Conservation (phyloP, 176 grass and related monocot species). For the Musa acuminata region DNA sequence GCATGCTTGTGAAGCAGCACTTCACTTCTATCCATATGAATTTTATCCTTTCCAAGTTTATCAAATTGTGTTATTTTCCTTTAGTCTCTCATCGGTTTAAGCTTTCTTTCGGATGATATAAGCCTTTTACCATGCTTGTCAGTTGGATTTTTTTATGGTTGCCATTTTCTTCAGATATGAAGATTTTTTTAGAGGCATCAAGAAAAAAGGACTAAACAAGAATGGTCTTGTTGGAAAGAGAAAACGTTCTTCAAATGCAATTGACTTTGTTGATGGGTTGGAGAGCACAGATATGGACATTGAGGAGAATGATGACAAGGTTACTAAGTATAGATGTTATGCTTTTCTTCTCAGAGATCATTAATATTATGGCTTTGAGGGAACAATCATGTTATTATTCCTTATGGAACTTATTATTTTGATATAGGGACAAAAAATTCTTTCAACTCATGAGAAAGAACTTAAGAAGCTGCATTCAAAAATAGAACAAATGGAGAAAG, state of each 20-base stretch:
- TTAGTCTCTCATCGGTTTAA: background rate
- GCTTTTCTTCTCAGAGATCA: no score
- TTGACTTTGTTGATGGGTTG: slow-evolving; percentile 39
- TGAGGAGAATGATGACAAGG: slow-evolving; percentile 31
- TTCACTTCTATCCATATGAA: background rate
- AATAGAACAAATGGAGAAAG: slow-evolving; percentile 97
- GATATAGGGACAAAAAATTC: slow-evolving; percentile 36
- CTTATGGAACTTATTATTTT: slow-evolving; percentile 13
- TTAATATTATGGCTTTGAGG: background rate
- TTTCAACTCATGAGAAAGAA: slow-evolving; percentile 88
- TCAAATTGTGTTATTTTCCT: background rate
- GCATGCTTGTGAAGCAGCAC: background rate
- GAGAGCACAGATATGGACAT: slow-evolving; percentile 38
- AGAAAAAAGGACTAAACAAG: slow-evolving; percentile 28
- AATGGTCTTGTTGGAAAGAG: slow-evolving; percentile 27
- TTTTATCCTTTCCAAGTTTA: background rate
- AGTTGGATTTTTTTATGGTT: background rate
- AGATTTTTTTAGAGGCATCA: slow-evolving; percentile 53
- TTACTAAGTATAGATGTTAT: background rate
- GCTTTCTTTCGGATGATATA: slow-evolving; percentile 7
- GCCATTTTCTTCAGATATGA: slow-evolving; percentile 44
- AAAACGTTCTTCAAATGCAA: slow-evolving; percentile 43
- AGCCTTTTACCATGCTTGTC: background rate
- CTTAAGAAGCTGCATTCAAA: slow-evolving; percentile 38
- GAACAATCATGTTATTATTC: background rate